A percentile compares a stretch with the other conserved stretches of the same genome.
Conservation (phyloP, 352 stramenopile species). For the Pythium vanterpoolii region DNA sequence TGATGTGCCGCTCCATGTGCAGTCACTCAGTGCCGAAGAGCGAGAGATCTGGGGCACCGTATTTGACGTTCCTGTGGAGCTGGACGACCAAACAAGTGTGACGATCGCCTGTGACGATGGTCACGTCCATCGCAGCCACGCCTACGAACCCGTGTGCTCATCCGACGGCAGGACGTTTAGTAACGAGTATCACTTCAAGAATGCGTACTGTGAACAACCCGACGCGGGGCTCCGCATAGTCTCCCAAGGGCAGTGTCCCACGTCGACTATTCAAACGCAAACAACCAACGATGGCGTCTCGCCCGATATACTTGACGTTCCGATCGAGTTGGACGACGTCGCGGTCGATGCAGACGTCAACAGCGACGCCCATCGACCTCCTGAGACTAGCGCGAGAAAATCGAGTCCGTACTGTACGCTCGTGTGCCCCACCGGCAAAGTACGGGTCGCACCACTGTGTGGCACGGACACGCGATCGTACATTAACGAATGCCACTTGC, state of each 20-base stretch:
- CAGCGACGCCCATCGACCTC: neutral
- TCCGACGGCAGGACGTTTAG: constrained; percentile 58
- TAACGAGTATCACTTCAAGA: constrained; percentile 53
- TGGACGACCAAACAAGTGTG: neutral
- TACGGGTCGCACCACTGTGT: constrained; percentile 29
- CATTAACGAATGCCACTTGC: constrained; percentile 38
- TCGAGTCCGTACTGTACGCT: constrained; percentile 15
- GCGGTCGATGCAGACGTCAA: constrained; percentile 2
- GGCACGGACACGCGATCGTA: constrained; percentile 34
- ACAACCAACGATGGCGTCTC: neutral
- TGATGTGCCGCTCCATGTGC: neutral
- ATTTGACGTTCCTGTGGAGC: constrained; percentile 33
- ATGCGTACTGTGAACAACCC: constrained; percentile 37
- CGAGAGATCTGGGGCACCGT: neutral
- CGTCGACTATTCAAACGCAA: neutral
- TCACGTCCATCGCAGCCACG: constrained; percentile 24
- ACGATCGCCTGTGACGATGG: neutral
- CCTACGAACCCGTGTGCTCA: constrained; percentile 51
- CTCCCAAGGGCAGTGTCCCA: neutral
- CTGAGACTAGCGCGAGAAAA: neutral
- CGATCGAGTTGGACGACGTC: constrained; percentile 13
- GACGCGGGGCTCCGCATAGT: constrained; percentile 24
- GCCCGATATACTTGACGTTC: constrained; percentile 1
- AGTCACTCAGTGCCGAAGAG: constrained; percentile 1
- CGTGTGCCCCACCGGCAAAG: constrained; percentile 14